Evolutionary conservation across 345 rosid species (phyloP), one percentile per base, ranked within the genome.

Genomic region (Hibiscus mutabilis): DNA sequence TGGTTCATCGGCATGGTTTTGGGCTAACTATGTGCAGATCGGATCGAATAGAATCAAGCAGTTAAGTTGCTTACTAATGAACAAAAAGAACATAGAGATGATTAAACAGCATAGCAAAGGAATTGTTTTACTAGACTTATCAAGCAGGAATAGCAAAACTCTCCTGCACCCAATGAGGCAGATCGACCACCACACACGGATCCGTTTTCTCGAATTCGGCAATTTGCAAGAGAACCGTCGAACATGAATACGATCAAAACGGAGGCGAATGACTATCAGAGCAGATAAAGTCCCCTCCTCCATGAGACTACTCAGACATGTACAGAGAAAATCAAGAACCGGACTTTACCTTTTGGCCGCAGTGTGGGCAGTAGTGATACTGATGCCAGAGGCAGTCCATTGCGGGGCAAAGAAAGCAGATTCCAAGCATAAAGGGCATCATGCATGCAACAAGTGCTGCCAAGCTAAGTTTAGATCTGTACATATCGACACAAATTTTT

Each of bases 361-460:
- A 94, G 69, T 76, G 73, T n/a, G 96, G 97, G 79, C 99, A 95
- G 68, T 87, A 81, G 77, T 92, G 99, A 78, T 92, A 86, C 73
- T 92, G 92, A 82, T 89, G 93, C 99, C 99, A 92, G 68, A 95
- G 99, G 78, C 97, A 92, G 76, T 95, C 97, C 96, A 86, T 86
- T 55, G 97, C 86, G 71, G 97, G 97, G 79, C 88, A 87, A 37
- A 92, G 93, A 71, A 92, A 95, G 85, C 99, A 95, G 61, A 78
- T 60, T 55, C 97, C 99, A 62, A 95, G 97, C 88, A 86, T 84
- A 72, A 92, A 74, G 0, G 97, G 98, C 89, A 86, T 86, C 95
- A 91, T 91, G 83, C 99, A 95, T 47, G 93, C 99, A 42, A 95
- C 93, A 78, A 84, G 81, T 40, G 97, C 95, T 12, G 99, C 97